Base-by-base conservation (phyloP, 768 basidiomycete species). In the Candolleomyces eurysporus region DNA sequence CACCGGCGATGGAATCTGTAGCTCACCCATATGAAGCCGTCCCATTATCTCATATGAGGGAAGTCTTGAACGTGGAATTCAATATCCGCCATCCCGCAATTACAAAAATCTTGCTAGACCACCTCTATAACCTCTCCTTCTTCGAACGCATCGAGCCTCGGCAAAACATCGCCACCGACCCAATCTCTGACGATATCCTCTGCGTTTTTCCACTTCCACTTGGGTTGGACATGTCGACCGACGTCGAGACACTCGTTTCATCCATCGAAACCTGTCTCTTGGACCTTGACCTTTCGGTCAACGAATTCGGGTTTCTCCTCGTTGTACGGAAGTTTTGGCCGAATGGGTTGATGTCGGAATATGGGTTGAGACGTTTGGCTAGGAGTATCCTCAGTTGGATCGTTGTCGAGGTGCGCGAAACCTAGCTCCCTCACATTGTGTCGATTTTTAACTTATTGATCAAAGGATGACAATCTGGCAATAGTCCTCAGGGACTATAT, bases 321-420 rank as follows among this genome's bases (percentile, higher is more conserved):
- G 75, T 94, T n/a, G 75, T 78, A 5, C 80, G 85, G 58, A 81
- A 86, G 66, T 84, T 91, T 63, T 92, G 87, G 87, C 91, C 92
- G 0, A 88, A 84, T 63, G 82, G 86, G 16, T 78, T 92, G 71
- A 80, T 85, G 46, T 88, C 92, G 14, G 84, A 87, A 40, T 91
- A 92, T 70, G 87, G 85, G 2, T 70, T 89, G 53, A 82, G 80
- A 57, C 77, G 91, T 50, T 76, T 94, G 31, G 78, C 85, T 9
- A 78, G 79, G 55, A 76, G 77, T 17, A 75, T 92, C 1, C 63
- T 92, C 6, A 73, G 73, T 17, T 94, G 92, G 92, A 84, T 93
- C 46, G 72, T 91, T 55, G 79, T 84, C 4, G 90, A 93, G 79
- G 91, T 90, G 63, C 60, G 76, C 42, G 4, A 0, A 32, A 51